Base-by-base conservation (phyloP, 495 filamentous ascomycete genomes). In the Parachaetomium inaequale region DNA sequence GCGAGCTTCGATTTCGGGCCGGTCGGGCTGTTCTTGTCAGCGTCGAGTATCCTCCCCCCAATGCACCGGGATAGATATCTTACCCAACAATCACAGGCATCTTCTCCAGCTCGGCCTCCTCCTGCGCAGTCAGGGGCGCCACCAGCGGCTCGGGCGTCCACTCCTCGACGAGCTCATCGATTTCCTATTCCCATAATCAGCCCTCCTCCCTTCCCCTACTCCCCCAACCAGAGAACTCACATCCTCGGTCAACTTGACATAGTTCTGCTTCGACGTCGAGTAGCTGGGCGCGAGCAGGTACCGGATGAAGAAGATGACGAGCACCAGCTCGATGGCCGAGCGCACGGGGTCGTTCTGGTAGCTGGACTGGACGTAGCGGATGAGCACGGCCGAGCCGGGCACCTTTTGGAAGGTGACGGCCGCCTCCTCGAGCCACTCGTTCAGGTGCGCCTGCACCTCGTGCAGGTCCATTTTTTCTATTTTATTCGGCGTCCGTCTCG, bases 321-420 rank as follows among this genome's bases (percentile, higher is more conserved):
- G 85, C 58, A 98, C 87, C 40, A 99, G 79, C 74, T 99, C 94
- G 65, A 99, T 90, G 1, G 92, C 92, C 26, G 89, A 94, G 23
- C 94, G 88, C 58, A 98, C 84, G 14, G 94, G 94, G 61, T 99
- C 94, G 74, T 99, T 88, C 77, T 98, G 94, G 77, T 99, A 98
- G 70, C 92, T 96, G 38, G 90, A 94, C 72, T 89, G 90, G 65
- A 99, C 88, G 70, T 99, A 99, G 61, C 94, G 89, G 57, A 96
- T 84, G 66, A 97, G 81, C 65, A 99, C 96, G 23, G 94, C 89
- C 21, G 92, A 96, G 47, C 94, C 94, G 43, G 94, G 94, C 55
- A 98, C 79, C 67, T 88, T 89, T 62, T 96, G 91, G 74, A 98
- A 96, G 54, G 86, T 76, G 59, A 82, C 75, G 23, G 86, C 82